Evolutionary conservation across 768 basidiomycete species (phyloP).

Genomic region (Leucosporidium creatinivorum): DNA sequence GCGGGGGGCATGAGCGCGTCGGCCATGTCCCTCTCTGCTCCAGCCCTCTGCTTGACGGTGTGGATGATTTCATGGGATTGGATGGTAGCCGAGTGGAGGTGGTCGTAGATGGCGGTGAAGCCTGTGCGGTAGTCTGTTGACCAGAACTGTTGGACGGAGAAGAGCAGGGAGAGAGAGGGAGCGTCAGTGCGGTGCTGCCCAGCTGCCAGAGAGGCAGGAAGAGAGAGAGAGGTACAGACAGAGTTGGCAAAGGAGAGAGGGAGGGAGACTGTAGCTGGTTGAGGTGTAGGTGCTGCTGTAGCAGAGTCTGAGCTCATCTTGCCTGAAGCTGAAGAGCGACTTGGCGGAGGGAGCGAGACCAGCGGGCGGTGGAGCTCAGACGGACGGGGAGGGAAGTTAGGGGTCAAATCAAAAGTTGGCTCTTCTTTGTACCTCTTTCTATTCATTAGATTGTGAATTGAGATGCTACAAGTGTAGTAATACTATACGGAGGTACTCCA

Average conservation of each 20-base stretch:
- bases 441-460: too few species aligned
- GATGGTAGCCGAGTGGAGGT: slow-evolving; percentile 1
- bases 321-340: too few species aligned
- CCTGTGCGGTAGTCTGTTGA: slow-evolving; percentile 24
- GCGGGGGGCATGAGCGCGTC: slow-evolving; percentile 7
- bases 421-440: too few species aligned
- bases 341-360: too few species aligned
- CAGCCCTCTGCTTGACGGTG: background rate
- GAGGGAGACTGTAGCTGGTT: background rate
- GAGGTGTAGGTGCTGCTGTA: background rate
- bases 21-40: background rate
- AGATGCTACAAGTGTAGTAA: too few species aligned
- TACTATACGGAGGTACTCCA: too few species aligned
- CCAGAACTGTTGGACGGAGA: slow-evolving; percentile 23
- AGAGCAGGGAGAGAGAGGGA: background rate
- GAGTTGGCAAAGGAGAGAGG: slow-evolving; percentile 21
- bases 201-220: background rate
- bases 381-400: too few species aligned
- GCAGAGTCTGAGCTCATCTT: too few species aligned
- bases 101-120: slow-evolving; percentile 3
- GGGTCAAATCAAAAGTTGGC: too few species aligned
- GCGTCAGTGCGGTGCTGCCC: background rate
- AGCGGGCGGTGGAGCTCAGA: too few species aligned
- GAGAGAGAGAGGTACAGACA: background rate
- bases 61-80: slow-evolving; percentile 13